Conservation (phyloP, 345 rosid genomes). For the Eucalyptus albens region DNA sequence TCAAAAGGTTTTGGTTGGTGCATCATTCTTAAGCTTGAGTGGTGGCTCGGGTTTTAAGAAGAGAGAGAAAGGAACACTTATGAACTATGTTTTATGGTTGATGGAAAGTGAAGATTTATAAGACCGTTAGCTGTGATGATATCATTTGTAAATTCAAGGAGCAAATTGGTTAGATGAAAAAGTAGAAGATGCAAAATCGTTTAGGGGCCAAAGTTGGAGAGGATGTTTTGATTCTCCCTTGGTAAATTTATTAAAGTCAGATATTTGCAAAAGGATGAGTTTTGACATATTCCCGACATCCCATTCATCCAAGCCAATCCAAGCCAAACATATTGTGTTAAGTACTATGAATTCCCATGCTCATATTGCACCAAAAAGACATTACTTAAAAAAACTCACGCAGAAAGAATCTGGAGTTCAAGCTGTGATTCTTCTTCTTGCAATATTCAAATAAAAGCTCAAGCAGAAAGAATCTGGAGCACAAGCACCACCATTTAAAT, state of each 20-base stretch:
- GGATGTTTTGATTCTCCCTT: neutral
- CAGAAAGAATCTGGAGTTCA: neutral
- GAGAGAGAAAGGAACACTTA: neutral
- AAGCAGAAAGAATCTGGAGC: neutral
- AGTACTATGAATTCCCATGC: neutral
- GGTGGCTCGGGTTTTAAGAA: neutral
- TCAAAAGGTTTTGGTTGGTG: neutral
- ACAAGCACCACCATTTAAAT: neutral
- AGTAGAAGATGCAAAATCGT: neutral
- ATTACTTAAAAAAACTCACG: neutral
- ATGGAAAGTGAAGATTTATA: neutral
- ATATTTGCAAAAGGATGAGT: neutral
- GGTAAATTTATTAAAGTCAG: neutral
- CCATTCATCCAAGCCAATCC: neutral
- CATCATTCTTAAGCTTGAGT: neutral
- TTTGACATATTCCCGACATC: neutral
- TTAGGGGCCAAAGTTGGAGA: neutral
- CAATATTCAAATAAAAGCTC: neutral
- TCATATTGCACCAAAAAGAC: neutral
- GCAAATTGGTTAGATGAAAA: neutral
- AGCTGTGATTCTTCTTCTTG: neutral
- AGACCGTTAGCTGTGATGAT: neutral
- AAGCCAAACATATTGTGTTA: neutral
- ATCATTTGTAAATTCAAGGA: neutral
- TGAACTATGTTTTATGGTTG: neutral